A percentile compares a stretch with the other conserved stretches of the same genome.
Evolutionary conservation across 768 basidiomycete genomes (phyloP).

Genomic region (Pleurotus eryngii): DNA sequence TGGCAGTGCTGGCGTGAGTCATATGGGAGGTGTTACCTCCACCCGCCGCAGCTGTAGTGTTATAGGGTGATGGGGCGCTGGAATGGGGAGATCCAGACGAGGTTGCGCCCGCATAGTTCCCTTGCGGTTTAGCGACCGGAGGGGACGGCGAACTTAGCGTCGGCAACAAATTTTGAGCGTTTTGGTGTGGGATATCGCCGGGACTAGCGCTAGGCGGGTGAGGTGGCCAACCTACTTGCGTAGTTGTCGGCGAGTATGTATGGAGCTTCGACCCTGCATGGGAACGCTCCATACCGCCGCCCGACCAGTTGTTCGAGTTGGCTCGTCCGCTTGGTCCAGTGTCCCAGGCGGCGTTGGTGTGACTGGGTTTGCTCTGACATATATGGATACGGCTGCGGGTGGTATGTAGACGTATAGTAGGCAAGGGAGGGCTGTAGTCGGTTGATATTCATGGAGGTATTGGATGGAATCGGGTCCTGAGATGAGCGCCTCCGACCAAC

Average conservation of each 20-base stretch:
- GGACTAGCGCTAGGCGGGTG: conserved; percentile 3
- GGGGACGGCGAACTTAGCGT: conserved; percentile 59
- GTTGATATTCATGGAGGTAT: neutral
- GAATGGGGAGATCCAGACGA: conserved; percentile 28
- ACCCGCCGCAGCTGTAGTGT: neutral
- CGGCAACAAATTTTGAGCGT: conserved; percentile 32
- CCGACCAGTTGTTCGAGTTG: neutral
- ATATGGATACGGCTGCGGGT: neutral
- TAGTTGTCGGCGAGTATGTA: conserved; percentile 12
- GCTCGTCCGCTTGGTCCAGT: neutral
- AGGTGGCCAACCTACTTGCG: conserved; percentile 7
- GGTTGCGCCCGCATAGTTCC: conserved; percentile 26
- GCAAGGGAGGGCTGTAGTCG: neutral
- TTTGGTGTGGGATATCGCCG: neutral
- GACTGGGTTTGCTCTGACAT: neutral
- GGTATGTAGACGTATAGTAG: neutral
- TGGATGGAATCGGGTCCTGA: neutral
- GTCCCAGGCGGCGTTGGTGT: conserved; percentile 1
- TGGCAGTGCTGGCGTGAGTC: too few relatives aligned
- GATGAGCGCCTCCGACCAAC: neutral
- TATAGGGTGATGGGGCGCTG: conserved; percentile 26
- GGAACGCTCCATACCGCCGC: neutral
- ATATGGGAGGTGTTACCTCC: neutral
- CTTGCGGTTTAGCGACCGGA: conserved; percentile 33
- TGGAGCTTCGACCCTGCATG: conserved; percentile 8